These are phyloP conservation scores for Mortierella sp. DNA, from an alignment of 371 early-diverging fungal genomes.

Conservation along the genomic window DNA sequence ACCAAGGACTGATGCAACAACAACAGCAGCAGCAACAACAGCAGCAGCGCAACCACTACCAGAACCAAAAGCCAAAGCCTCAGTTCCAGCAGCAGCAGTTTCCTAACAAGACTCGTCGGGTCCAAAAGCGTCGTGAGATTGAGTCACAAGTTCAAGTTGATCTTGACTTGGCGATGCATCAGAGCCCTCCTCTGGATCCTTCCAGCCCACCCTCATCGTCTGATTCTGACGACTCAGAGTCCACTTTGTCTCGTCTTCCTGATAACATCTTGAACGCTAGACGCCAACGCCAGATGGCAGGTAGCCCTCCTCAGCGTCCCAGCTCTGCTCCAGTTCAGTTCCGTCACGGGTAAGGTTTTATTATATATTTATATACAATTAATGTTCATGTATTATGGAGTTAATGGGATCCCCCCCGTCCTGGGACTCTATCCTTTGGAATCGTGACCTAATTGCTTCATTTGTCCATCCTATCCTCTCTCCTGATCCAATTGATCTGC, in stretches of 20 bases:
- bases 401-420: slow-evolving; percentile 1
- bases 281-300: slow-evolving; percentile 18
- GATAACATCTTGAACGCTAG: slow-evolving; percentile 15
- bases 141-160: slow-evolving; percentile 41
- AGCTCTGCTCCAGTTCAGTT: slow-evolving; percentile 41
- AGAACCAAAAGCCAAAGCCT: slow-evolving; percentile 28
- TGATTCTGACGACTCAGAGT: slow-evolving; percentile 55
- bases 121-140: slow-evolving; percentile 53
- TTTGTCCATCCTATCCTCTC: not conserved
- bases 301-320: slow-evolving; percentile 35
- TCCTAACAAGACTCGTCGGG: slow-evolving; percentile 47
- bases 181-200: slow-evolving; percentile 46
- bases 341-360: slow-evolving; percentile 32
- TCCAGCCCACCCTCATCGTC: slow-evolving; percentile 52
- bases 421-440: slow-evolving; percentile 3
- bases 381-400: not conserved
- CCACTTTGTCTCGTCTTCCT: slow-evolving; percentile 16
- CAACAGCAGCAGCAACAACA: slow-evolving; percentile 31
- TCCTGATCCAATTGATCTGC: not conserved
- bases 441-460: slow-evolving; percentile 2
- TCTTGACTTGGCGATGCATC: slow-evolving; percentile 34
- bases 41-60: slow-evolving; percentile 15
- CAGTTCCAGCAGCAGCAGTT: slow-evolving; percentile 30
- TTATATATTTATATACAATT: not conserved
- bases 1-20: slow-evolving; percentile 5